Evolutionary conservation across 306 rosid genomes (phyloP).

Genomic region (Fragaria ananassa): DNA sequence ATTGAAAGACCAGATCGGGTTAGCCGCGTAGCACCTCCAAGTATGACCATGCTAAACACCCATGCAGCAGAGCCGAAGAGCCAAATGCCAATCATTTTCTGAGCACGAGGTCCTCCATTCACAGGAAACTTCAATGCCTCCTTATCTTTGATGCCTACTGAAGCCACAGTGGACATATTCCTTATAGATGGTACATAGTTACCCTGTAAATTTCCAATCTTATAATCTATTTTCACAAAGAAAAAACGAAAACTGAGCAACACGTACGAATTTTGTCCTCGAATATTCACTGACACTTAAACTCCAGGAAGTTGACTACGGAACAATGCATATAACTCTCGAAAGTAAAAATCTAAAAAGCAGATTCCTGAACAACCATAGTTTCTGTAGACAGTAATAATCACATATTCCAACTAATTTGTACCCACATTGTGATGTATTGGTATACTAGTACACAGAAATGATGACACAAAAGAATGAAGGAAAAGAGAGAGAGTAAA

Average conservation of each 20-base stretch:
- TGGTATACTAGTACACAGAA: too few species aligned
- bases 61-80: too few species aligned
- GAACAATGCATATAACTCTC: too few species aligned
- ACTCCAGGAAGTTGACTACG: too few species aligned
- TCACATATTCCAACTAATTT: too few species aligned
- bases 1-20: constrained; percentile 94
- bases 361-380: too few species aligned
- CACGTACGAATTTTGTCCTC: too few species aligned
- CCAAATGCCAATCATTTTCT: constrained; percentile 71
- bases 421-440: neutral
- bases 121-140: constrained; percentile 69
- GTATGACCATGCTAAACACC: constrained; percentile 35
- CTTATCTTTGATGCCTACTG: constrained; percentile 28
- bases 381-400: too few species aligned
- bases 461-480: neutral
- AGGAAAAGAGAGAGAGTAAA: neutral
- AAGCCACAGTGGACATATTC: constrained; percentile 25
- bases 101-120: constrained; percentile 64
- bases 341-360: too few species aligned
- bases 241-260: too few species aligned
- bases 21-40: constrained; percentile 82
- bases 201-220: neutral
- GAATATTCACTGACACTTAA: too few species aligned
- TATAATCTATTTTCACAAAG: too few species aligned
- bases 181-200: neutral